Evolutionary conservation across 257 asterid species (phyloP).

Genomic region (Gardenia jasminoides): DNA sequence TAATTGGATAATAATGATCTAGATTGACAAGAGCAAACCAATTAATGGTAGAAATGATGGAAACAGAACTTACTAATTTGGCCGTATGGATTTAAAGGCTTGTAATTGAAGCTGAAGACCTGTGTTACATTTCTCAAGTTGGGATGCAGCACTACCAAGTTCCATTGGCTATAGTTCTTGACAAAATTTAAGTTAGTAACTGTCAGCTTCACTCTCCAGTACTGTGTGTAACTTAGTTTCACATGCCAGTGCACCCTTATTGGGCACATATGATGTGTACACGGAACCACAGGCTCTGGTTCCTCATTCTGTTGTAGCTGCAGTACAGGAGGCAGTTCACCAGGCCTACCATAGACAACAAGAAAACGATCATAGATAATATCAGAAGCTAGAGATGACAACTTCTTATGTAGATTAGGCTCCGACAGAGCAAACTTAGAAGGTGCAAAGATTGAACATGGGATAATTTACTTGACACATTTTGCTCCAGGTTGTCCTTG

Average conservation of each 20-base stretch:
- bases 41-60: background rate
- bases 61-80: conserved; percentile 45
- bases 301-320: conserved; percentile 39
- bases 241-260: conserved; percentile 79
- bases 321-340: conserved; percentile 44
- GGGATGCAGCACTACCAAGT: conserved; percentile 73
- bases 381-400: background rate
- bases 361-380: background rate
- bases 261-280: conserved; percentile 78
- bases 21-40: background rate
- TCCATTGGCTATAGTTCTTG: conserved; percentile 67
- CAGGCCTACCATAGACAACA: conserved; percentile 23
- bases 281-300: conserved; percentile 44
- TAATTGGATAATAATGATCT: background rate
- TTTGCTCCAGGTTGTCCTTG: conserved; percentile 33
- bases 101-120: conserved; percentile 83
- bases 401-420: background rate
- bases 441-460: background rate
- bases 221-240: conserved; percentile 53
- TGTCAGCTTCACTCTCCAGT: conserved; percentile 84
- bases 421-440: background rate
- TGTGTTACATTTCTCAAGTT: conserved; percentile 51
- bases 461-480: conserved; percentile 51
- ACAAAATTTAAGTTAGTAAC: conserved; percentile 50
- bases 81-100: conserved; percentile 61